Evolutionary conservation across 306 rosid species (phyloP).

Genomic region (Oemleria cerasiformis): DNA sequence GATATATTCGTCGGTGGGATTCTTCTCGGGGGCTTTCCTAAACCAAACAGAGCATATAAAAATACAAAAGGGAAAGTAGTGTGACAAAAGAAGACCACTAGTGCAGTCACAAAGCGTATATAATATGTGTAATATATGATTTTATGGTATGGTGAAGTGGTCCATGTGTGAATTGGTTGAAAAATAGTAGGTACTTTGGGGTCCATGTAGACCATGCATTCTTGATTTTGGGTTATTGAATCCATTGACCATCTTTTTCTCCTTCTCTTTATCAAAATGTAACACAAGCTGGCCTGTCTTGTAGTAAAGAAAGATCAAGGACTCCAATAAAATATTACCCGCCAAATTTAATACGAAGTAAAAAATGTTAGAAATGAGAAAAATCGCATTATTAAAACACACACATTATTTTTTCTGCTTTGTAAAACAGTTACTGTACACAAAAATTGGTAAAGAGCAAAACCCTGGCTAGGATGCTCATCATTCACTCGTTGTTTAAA

Average conservation of each 20-base stretch:
- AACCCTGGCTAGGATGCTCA: neutral
- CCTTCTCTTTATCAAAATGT: slow-evolving; percentile 33
- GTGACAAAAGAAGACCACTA: slow-evolving; percentile 11
- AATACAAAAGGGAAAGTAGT: slow-evolving; percentile 3
- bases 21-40: slow-evolving; percentile 32
- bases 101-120: neutral
- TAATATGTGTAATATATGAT: neutral
- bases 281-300: neutral
- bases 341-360: neutral
- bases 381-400: too few relatives aligned
- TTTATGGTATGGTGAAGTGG: neutral
- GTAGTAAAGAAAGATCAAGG: neutral
- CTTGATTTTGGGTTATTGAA: slow-evolving; percentile 11
- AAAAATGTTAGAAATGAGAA: too few relatives aligned
- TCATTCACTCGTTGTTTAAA: slow-evolving; percentile 9
- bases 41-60: neutral
- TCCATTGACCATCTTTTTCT: slow-evolving; percentile 1
- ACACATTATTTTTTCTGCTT: too few relatives aligned
- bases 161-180: slow-evolving; percentile 5
- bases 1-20: slow-evolving; percentile 40
- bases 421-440: neutral
- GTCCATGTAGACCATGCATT: slow-evolving; percentile 25
- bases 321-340: neutral
- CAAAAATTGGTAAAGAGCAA: neutral
- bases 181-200: slow-evolving; percentile 9